phyloP scores from a whole-genome alignment of 2,329 filamentous ascomycete species.

The Juglanconis oblonga region DNA sequence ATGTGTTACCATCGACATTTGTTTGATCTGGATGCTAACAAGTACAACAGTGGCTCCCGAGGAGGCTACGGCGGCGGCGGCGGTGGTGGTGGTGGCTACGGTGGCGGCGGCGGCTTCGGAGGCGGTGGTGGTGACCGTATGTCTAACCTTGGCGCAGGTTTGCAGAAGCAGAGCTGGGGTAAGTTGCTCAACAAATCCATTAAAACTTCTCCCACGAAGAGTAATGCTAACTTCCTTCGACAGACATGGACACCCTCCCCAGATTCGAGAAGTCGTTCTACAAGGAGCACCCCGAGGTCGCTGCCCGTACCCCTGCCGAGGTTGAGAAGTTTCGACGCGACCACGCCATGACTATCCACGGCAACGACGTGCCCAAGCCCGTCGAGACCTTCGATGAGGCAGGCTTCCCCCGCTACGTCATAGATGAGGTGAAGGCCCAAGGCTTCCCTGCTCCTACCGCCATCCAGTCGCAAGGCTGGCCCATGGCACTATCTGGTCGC shows the following conservation, averaged over 20 bases:
- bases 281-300: constrained; percentile 85
- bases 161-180: constrained; percentile 91
- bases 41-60: constrained; percentile 44
- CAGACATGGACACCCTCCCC: constrained; percentile 74
- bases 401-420: constrained; percentile 93
- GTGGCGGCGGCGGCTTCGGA: constrained; percentile 37
- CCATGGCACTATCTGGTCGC: constrained; percentile 96
- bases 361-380: constrained; percentile 80
- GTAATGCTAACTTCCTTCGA: constrained; percentile 22
- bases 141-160: constrained; percentile 80
- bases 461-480: constrained; percentile 98
- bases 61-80: constrained; percentile 40
- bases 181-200: constrained; percentile 36
- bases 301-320: constrained; percentile 70
- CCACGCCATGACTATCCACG: constrained; percentile 80
- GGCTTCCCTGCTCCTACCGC: constrained; percentile 91
- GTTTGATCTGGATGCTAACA: constrained; percentile 33
- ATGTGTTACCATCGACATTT: not conserved
- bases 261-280: constrained; percentile 99
- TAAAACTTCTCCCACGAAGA: constrained; percentile 25
- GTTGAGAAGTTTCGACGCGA: constrained; percentile 85
- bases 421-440: constrained; percentile 98
- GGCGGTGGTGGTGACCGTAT: constrained; percentile 87
- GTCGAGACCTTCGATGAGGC: constrained; percentile 98
- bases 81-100: constrained; percentile 34